These are phyloP conservation scores for Aechmea fasciata DNA, from an alignment of 176 grass and related monocot species.

Conservation along the genomic window DNA sequence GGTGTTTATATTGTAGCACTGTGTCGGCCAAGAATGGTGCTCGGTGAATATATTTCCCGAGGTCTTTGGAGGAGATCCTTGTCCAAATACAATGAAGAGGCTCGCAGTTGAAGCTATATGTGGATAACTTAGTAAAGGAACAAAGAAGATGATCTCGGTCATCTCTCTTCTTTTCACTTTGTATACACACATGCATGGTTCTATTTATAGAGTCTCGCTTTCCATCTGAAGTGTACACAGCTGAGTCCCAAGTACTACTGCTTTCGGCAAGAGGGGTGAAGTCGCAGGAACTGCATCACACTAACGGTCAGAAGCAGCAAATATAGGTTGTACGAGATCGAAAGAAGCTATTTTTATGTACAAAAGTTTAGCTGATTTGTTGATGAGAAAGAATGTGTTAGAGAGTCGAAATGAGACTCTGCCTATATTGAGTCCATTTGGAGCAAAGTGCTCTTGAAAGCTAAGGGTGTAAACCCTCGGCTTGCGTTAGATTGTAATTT, in stretches of 20 bases:
- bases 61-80: slow-evolving; percentile 93
- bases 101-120: slow-evolving; percentile 71
- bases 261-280: slow-evolving; percentile 43
- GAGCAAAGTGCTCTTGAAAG: slow-evolving; percentile 7
- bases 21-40: slow-evolving; percentile 66
- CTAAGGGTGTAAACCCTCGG: slow-evolving; percentile 18
- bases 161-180: slow-evolving; percentile 1
- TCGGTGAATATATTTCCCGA: slow-evolving; percentile 44
- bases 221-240: slow-evolving; percentile 5
- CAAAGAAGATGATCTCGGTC: background rate
- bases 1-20: slow-evolving; percentile 44
- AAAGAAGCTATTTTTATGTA: slow-evolving; percentile 11
- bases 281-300: slow-evolving; percentile 46
- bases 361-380: slow-evolving; percentile 3
- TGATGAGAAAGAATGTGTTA: slow-evolving; percentile 6
- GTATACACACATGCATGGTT: slow-evolving; percentile 7
- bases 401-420: slow-evolving; percentile 35
- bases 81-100: slow-evolving; percentile 81
- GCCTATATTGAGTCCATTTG: slow-evolving; percentile 49
- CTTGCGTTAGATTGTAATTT: slow-evolving; percentile 18
- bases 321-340: slow-evolving; percentile 16
- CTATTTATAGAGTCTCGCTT: slow-evolving; percentile 17
- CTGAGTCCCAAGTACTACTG: slow-evolving; percentile 1
- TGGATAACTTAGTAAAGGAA: slow-evolving; percentile 20
- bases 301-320: slow-evolving; percentile 30